phyloP scores from a whole-genome alignment of 2,329 filamentous ascomycete genomes.

The Penicillium corylophilum region DNA sequence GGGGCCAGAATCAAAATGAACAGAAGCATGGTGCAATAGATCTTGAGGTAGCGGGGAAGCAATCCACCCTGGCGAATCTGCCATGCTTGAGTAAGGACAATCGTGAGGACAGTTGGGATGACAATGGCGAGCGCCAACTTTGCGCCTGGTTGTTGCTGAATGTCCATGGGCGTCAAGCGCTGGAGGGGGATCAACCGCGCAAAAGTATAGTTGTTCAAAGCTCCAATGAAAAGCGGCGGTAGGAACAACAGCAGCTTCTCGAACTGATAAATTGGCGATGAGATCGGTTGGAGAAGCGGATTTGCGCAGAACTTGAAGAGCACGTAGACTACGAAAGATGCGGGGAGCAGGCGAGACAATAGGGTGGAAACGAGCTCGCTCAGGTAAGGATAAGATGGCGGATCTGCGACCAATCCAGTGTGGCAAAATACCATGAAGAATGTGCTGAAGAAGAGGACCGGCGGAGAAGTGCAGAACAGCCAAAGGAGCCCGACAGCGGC shows the following conservation, averaged over 20 bases:
- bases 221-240: constrained; percentile 85
- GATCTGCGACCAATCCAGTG: constrained; percentile 84
- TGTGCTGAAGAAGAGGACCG: constrained; percentile 78
- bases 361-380: constrained; percentile 73
- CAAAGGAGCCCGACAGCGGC: constrained; percentile 76
- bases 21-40: constrained; percentile 69
- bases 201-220: constrained; percentile 92
- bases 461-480: constrained; percentile 75
- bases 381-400: constrained; percentile 67
- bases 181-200: constrained; percentile 84
- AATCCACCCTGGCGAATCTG: constrained; percentile 82
- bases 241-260: constrained; percentile 92
- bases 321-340: constrained; percentile 82
- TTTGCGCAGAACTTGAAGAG: constrained; percentile 81
- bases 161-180: constrained; percentile 85
- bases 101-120: constrained; percentile 65
- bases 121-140: constrained; percentile 78
- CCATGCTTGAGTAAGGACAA: constrained; percentile 76
- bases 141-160: constrained; percentile 85
- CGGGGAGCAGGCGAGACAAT: constrained; percentile 79
- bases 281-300: constrained; percentile 69
- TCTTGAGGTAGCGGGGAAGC: constrained; percentile 70
- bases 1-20: constrained; percentile 69
- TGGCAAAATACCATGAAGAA: constrained; percentile 87
- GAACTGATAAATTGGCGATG: constrained; percentile 61